phyloP scores from a whole-genome alignment of 2,329 filamentous ascomycete species.

The Hypoxylon sp. region DNA sequence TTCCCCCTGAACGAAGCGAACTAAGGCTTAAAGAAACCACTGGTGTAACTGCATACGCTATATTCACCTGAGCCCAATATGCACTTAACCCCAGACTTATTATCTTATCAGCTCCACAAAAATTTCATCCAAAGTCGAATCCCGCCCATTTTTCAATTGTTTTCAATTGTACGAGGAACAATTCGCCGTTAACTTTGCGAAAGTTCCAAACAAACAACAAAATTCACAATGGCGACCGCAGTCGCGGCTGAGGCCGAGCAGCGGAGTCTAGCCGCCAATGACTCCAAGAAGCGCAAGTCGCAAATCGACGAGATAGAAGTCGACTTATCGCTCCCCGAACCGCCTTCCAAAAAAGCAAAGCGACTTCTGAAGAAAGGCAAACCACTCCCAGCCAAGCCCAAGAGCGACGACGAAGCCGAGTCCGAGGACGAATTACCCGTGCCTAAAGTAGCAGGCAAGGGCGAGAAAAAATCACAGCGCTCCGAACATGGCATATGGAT shows the following conservation, averaged over 20 bases:
- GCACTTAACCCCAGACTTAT: no score
- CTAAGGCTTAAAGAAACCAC: neutral
- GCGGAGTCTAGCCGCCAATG: conserved; percentile 19
- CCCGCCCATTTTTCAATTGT: neutral
- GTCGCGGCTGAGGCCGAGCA: conserved; percentile 32
- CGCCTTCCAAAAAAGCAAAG: conserved; percentile 93
- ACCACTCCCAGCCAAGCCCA: conserved; percentile 63
- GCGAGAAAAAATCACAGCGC: conserved; percentile 67
- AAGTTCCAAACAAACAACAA: neutral
- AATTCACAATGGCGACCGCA: conserved; percentile 37
- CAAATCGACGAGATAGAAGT: conserved; percentile 84
- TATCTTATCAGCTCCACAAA: conserved; percentile 55
- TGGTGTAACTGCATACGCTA: neutral
- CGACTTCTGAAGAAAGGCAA: conserved; percentile 91
- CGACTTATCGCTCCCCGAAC: conserved; percentile 89
- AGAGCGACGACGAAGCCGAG: conserved; percentile 60
- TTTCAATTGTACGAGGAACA: conserved; percentile 15
- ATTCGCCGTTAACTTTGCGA: neutral
- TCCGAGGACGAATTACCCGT: conserved; percentile 52
- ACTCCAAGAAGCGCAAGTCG: conserved; percentile 79
- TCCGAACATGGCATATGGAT: conserved; percentile 94
- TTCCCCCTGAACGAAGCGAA: neutral
- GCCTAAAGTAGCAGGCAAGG: conserved; percentile 51
- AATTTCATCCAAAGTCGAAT: conserved; percentile 46
- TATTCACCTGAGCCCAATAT: neutral